Evolutionary conservation across 163 green algal genomes (phyloP), one percentile per base, ranked within the genome.

Genomic region (Coccomyxa subellipsoidea): DNA sequence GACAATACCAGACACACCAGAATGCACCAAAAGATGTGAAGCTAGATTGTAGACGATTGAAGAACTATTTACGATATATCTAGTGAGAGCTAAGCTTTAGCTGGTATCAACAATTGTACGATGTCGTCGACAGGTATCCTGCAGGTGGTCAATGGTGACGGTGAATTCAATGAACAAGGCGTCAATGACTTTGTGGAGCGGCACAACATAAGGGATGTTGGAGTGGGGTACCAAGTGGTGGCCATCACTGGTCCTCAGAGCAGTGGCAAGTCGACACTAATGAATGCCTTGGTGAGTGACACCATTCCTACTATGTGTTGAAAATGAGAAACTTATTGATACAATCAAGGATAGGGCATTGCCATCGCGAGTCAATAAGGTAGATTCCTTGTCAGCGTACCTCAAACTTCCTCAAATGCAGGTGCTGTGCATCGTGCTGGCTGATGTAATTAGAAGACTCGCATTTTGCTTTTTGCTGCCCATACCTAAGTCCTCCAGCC

Each of bases 181-280:
- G 80, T 97, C 32, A 59, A 91, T 25, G n/a, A 75, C 0, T 96
- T 96, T 47, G 73, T 94, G 5, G 76, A 85, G 4, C 54, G 79
- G 1, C 86, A 80, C 53, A 84, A 84, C 0, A 38, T 96, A 4
- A 83, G 89, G 7, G 59, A 82, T 15, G 81, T 81, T 21, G 91
- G 91, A 23, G 85, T 92, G 15, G 90, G 93, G 78, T 99, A 99
- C 85, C 92, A 93, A n/a, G 88, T 98, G 0, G 93, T 99, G 29
- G 94, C 96, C 34, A 98, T 99, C 81, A 99, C 98, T 91, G 97
- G 97, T 0, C 96, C 97, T 7, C 97, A 99, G 87, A 96, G 89
- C 82, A 96, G 87, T 35, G 97, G 97, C 76, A 99, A 99, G 89
- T 96, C 89, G 82, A 99, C 97, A 39, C 90, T 99, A 38, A 90